Evolutionary conservation across 2,329 filamentous ascomycete species (phyloP), one percentile per base, ranked within the genome.

Genomic region (Penicillium sp.): DNA sequence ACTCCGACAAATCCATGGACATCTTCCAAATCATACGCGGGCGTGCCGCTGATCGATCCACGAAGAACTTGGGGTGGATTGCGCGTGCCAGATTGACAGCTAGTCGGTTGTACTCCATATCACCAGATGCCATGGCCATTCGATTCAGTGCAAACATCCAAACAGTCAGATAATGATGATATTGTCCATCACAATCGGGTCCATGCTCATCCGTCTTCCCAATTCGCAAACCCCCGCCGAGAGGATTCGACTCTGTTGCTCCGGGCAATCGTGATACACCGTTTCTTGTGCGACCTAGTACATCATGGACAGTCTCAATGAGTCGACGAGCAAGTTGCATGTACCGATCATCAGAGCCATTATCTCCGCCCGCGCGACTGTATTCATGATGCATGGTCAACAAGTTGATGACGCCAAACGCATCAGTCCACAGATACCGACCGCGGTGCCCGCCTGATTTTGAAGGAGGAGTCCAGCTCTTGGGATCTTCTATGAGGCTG

Each of bases 131-230:
- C 35, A 80, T 58, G 0, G 80, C 75, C 41, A 85, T 72, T 1
- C 84, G 75, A 63, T 84, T 85, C 5, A 86, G 74, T 2, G 84
- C 83, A 65, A 85, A 86, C 83, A 86, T 85, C 84, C 84, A 87
- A 5, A 86, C 65, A 0, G 83, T 86, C 21, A 86, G 73, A 60
- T 86, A 86, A 63, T 86, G 84, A 61, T 85, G 82, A 58, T 86
- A 86, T 66, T 86, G 84, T 2, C 84, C 84, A 66, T 86, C 84
- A 8, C 78, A 75, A 52, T 86, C 83, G 1, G 73, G 65, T 0
- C 83, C 83, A 0, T 59, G 53, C 13, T 74, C 82, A 2, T 79
- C 73, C 13, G 76, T 59, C 66, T 86, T 86, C 26, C 84, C 84
- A 57, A 86, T 86, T 1, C 84, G 76, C 37, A 87, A 68, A 0